phyloP scores from a whole-genome alignment of 2,329 filamentous ascomycete genomes.

The Hymenoscyphus fructigenus region DNA sequence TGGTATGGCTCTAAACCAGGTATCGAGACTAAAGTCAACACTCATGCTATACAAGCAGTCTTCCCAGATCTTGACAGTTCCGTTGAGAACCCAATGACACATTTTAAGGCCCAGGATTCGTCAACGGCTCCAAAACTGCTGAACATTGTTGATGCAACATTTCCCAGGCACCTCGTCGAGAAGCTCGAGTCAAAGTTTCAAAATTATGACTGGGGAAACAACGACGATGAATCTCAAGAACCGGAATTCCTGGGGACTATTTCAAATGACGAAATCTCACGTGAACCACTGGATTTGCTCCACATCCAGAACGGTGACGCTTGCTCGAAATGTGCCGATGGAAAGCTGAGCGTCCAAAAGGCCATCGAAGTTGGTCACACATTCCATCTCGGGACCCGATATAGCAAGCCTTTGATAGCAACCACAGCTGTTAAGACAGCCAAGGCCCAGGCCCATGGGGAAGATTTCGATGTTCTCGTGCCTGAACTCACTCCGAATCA shows the following conservation, averaged over 20 bases:
- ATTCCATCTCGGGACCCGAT: slow-evolving; percentile 88
- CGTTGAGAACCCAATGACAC: slow-evolving; percentile 56
- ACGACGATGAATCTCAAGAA: not conserved
- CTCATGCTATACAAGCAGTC: slow-evolving; percentile 64
- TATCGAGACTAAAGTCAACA: slow-evolving; percentile 46
- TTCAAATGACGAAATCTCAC: slow-evolving; percentile 39
- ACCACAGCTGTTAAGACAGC: slow-evolving; percentile 49
- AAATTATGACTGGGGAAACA: not conserved
- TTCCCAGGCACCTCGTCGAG: slow-evolving; percentile 17
- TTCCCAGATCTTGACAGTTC: slow-evolving; percentile 69
- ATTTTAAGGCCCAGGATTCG: slow-evolving; percentile 38
- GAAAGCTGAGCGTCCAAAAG: slow-evolving; percentile 62
- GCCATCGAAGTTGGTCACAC: slow-evolving; percentile 93
- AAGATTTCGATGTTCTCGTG: slow-evolving; percentile 7
- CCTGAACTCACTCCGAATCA: slow-evolving; percentile 2
- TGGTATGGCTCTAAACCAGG: slow-evolving; percentile 44
- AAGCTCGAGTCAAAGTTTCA: not conserved
- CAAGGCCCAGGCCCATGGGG: slow-evolving; percentile 25
- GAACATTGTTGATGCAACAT: slow-evolving; percentile 39
- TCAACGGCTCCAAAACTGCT: not conserved
- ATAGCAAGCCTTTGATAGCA: slow-evolving; percentile 73
- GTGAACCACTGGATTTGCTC: slow-evolving; percentile 59
- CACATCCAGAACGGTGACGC: slow-evolving; percentile 64
- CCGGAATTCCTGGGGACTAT: slow-evolving; percentile 20
- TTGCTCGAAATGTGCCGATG: slow-evolving; percentile 69